phyloP scores from a whole-genome alignment of 139 green algal species.

The Medakamo hakoo region DNA sequence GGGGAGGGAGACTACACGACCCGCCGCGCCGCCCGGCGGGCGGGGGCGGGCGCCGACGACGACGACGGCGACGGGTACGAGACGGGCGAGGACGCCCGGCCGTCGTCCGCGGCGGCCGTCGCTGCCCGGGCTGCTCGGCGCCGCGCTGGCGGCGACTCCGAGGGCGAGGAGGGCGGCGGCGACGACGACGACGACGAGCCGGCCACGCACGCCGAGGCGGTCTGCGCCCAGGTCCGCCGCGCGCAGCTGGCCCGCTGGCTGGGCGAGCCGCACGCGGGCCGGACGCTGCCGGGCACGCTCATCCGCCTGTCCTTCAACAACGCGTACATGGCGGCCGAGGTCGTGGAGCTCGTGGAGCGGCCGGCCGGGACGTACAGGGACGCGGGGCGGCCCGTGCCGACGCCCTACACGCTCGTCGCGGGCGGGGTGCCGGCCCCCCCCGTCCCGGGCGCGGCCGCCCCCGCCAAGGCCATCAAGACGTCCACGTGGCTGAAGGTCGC shows the following conservation, averaged over 20 bases:
- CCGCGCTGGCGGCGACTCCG: background rate
- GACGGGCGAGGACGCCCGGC: too few species aligned
- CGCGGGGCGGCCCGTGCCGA: background rate
- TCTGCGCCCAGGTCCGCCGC: conserved; percentile 22
- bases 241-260: conserved; percentile 34
- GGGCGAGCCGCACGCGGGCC: conserved; percentile 37
- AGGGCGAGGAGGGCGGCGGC: conserved; percentile 1
- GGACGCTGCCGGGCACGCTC: background rate
- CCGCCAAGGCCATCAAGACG: conserved; percentile 16
- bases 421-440: background rate
- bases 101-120: too few species aligned
- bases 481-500: conserved; percentile 24
- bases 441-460: background rate
- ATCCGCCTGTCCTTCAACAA: conserved; percentile 4
- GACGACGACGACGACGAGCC: conserved; percentile 30
- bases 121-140: background rate
- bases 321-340: conserved; percentile 17
- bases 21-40: too few species aligned
- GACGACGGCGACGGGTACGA: too few species aligned
- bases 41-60: too few species aligned
- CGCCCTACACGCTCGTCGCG: background rate
- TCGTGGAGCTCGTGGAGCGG: conserved; percentile 21
- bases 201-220: too few species aligned
- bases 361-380: conserved; percentile 22
- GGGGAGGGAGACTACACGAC: background rate